Conservation (phyloP, 768 basidiomycete species). For the Asterophora lycoperdoides region DNA sequence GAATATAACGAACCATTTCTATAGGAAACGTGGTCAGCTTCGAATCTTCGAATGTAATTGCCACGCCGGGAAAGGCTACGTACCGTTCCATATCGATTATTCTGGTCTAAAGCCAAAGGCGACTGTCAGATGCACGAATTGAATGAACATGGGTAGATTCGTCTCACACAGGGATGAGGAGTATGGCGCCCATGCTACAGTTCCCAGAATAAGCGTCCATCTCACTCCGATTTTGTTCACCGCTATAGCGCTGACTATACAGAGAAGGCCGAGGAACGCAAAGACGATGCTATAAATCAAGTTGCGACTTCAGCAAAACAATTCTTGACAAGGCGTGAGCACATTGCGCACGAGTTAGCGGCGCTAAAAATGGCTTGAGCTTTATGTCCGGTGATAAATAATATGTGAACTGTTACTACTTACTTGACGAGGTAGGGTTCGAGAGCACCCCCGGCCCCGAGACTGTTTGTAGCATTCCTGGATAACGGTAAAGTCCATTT, state of each 20-base stretch:
- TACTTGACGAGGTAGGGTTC: slow-evolving; percentile 17
- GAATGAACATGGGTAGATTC: background rate
- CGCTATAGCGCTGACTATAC: slow-evolving; percentile 13
- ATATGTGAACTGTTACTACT: background rate
- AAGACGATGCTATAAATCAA: slow-evolving; percentile 12
- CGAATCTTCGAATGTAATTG: no score
- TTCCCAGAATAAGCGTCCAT: slow-evolving; percentile 14
- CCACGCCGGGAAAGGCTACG: background rate
- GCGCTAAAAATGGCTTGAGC: background rate
- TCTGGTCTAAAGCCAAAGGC: slow-evolving; percentile 12
- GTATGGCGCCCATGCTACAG: slow-evolving; percentile 13
- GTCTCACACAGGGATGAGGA: slow-evolving; percentile 14
- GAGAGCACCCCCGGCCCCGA: slow-evolving; percentile 16
- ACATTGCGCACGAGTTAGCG: slow-evolving; percentile 4
- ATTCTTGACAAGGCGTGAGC: background rate
- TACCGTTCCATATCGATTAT: slow-evolving; percentile 19
- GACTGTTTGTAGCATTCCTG: slow-evolving; percentile 17
- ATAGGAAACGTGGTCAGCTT: background rate
- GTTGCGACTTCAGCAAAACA: background rate
- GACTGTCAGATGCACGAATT: background rate
- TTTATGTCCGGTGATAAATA: background rate
- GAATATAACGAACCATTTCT: slow-evolving; percentile 19
- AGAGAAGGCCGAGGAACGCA: slow-evolving; percentile 15
- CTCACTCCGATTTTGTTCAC: slow-evolving; percentile 18
- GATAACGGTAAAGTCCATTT: background rate